phyloP scores from a whole-genome alignment of 371 early-diverging fungal genomes.

The Haplosporangium sp. region DNA sequence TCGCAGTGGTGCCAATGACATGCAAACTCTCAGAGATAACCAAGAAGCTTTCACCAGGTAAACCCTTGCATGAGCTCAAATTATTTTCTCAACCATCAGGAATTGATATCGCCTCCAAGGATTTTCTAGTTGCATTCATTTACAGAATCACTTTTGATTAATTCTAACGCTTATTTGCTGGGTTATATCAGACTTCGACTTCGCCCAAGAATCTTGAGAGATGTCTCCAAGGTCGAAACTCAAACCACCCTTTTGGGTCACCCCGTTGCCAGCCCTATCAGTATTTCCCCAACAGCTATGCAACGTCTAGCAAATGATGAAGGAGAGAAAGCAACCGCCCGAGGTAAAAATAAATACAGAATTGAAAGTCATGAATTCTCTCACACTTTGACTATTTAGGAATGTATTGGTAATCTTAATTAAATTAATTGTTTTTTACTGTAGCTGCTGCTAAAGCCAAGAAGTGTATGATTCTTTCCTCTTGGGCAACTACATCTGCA shows the following conservation, averaged over 20 bases:
- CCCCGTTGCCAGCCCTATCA: constrained; percentile 57
- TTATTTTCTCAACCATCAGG: too few species aligned
- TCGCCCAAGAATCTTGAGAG: constrained; percentile 81
- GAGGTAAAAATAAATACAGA: constrained; percentile 45
- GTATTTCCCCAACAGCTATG: constrained; percentile 63
- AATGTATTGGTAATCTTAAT: too few species aligned
- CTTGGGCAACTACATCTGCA: constrained; percentile 62
- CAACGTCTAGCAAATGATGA: constrained; percentile 72
- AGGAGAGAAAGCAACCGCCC: constrained; percentile 73
- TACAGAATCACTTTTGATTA: too few species aligned
- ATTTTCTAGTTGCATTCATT: too few species aligned
- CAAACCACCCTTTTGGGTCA: constrained; percentile 75
- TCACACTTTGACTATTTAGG: too few species aligned
- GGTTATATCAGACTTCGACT: constrained; percentile 69
- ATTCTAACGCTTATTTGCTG: too few species aligned
- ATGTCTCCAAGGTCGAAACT: constrained; percentile 75
- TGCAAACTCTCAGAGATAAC: constrained; percentile 54
- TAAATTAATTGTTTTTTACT: not conserved
- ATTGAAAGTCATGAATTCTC: too few species aligned
- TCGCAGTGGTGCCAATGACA: constrained; percentile 55
- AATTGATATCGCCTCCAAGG: not conserved
- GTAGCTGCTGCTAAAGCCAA: constrained; percentile 55
- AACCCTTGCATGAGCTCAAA: not conserved
- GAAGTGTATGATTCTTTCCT: constrained; percentile 68
- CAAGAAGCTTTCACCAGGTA: constrained; percentile 49